Evolutionary conservation across 345 rosid species (phyloP), one percentile per base, ranked within the genome.

Genomic region (Salix dunnii): DNA sequence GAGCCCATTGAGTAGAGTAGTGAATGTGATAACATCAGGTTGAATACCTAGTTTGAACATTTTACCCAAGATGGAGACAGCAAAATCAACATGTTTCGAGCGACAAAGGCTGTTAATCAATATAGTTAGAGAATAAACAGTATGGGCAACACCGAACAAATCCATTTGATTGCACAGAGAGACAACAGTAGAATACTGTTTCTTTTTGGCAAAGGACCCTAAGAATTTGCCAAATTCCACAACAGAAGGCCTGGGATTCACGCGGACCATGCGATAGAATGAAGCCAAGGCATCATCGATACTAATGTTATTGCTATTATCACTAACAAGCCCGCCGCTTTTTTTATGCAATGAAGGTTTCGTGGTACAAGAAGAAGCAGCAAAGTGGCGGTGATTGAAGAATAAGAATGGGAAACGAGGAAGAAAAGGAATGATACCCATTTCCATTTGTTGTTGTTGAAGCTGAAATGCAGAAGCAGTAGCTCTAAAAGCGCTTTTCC

Each of bases 161-260:
- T 74, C 70, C 77, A 63, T 27, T 21, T 14, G 25, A 10, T 43
- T 63, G 28, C 27, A 63, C 4, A 43, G 23, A 48, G 25, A 46
- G 7, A 65, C 12, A 3, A 35, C 77, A 27, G 63, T 31, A 0
- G 40, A 21, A 27, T 42, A 64, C 20, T 48, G 70, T 21, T 74
- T 74, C 42, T 10, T 46, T n/a, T 48, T 64, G 5, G 27, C 61
- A 48, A 64, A 28, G 30, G 28, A 30, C 18, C 60, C 21, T 6
- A 74, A 48, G 20, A 74, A 21, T 60, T 48, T 31, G 33, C 49
- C 18, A 42, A 61, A 74, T 30, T 74, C 77, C 30, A 30, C 21
- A 40, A 30, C 9, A 13, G 25, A 17, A 4, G 77, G 70, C 21
- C 5, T 5, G 0, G 70, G 77, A 6, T 33, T 20, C 58, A 38